A percentile compares a stretch with the other conserved stretches of the same genome.
phyloP scores from a whole-genome alignment of 306 rosid species.

The Arachis hypogaea region DNA sequence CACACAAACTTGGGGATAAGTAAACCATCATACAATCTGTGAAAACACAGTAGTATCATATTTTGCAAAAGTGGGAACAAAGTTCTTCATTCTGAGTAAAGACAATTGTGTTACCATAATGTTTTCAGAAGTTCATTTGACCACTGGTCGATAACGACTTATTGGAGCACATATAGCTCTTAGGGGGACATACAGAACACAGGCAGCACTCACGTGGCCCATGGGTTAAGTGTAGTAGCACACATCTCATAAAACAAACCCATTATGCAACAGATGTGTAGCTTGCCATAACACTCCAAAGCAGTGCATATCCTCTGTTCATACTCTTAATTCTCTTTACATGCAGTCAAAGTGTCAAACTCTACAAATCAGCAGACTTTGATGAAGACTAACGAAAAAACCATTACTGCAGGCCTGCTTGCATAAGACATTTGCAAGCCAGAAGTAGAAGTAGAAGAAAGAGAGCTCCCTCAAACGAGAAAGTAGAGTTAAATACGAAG shows the following conservation, averaged over 20 bases:
- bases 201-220: slow-evolving; percentile 53
- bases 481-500: slow-evolving; percentile 52
- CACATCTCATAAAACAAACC: slow-evolving; percentile 53
- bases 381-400: slow-evolving; percentile 52
- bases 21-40: neutral
- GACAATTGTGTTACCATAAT: slow-evolving; percentile 47
- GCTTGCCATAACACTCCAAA: slow-evolving; percentile 52
- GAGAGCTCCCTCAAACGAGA: slow-evolving; percentile 39
- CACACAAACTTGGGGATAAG: slow-evolving; percentile 4
- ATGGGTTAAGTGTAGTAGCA: slow-evolving; percentile 47
- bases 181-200: slow-evolving; percentile 41
- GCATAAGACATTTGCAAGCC: no score
- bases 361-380: slow-evolving; percentile 49
- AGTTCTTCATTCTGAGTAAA: slow-evolving; percentile 41
- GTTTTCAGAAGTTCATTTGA: slow-evolving; percentile 42
- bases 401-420: slow-evolving; percentile 39
- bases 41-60: slow-evolving; percentile 25
- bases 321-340: slow-evolving; percentile 51
- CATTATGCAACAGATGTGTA: slow-evolving; percentile 52
- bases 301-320: slow-evolving; percentile 48
- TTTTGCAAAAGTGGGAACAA: slow-evolving; percentile 24
- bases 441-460: no score
- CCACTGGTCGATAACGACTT: slow-evolving; percentile 40
- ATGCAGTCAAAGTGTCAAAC: slow-evolving; percentile 54
- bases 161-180: slow-evolving; percentile 48